Base-by-base conservation (phyloP, 108 stramenopile species). In the Nannochloropsis granulata region DNA sequence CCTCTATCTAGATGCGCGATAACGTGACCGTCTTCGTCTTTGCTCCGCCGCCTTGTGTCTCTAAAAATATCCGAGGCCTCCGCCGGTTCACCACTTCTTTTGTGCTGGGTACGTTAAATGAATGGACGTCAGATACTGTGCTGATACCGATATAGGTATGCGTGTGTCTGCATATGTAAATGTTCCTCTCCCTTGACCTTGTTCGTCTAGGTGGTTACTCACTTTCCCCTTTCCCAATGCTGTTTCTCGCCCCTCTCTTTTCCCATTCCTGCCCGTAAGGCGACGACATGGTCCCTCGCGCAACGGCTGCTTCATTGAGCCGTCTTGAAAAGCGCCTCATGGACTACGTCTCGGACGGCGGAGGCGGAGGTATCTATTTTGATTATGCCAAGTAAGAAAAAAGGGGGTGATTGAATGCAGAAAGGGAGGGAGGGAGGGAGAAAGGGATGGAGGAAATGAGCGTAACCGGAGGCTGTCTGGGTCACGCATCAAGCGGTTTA, bases 251-350 rank as follows among this genome's bases (percentile, higher is more conserved):
- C 34, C 34, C 34, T 34, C 34, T 34, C 34, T 34, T 5, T 34
- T 34, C 34, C 34, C 34, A 34, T 34, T 34, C 34, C 34, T 34
- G 34, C 34, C 34, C 34, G 5, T 34, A 34, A 71, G 56, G 87
- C 43, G 87, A 88, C 45, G 87, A 88, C 81, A 88, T 88, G 87
- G 81, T 88, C 43, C 87, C 87, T 21, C 79, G 87, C 44, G 82
- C 83, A 5, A 88, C 80, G 56, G 80, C 71, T 45, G 45, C 82
- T 80, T 88, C 87, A 2, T 81, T 88, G 26, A 44, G 45, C 23
- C 71, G 83, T 26, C 87, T 88, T 14, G 84, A 88, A 56, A 56
- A n/a, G 16, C 56, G 87, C 78, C 44, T 88, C 44, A 24, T 83
- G 43, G 83, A 71, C 56, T 71, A 71, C n/a, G 56, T 71, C 56